Conservation (phyloP, 441 rosid species). For the Erodium texanum region DNA sequence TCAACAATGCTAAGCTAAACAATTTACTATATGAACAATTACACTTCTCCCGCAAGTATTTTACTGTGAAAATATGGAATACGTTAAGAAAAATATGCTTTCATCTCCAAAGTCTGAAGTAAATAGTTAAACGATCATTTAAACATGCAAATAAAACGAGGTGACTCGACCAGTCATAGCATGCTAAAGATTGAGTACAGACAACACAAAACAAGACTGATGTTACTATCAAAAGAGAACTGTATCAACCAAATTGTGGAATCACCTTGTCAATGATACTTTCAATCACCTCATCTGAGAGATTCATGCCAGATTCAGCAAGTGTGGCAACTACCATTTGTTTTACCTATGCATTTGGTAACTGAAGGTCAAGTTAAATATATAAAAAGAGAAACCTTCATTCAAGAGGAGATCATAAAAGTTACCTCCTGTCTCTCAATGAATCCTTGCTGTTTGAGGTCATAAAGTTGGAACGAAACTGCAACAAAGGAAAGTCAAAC, state of each 20-base stretch:
- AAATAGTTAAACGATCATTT: neutral
- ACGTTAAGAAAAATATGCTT: neutral
- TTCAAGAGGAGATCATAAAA: neutral
- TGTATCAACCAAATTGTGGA: slow-evolving; percentile 4
- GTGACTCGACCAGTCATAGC: neutral
- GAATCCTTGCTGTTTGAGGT: slow-evolving; percentile 97
- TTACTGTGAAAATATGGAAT: neutral
- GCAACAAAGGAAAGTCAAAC: slow-evolving; percentile 17
- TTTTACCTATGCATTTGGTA: slow-evolving; percentile 40
- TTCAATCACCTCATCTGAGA: slow-evolving; percentile 78
- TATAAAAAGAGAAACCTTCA: neutral
- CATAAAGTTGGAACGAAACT: slow-evolving; percentile 89
- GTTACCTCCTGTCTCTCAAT: slow-evolving; percentile 80
- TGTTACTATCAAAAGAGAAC: neutral
- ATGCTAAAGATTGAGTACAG: neutral
- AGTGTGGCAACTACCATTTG: slow-evolving; percentile 97
- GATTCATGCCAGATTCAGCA: slow-evolving; percentile 95
- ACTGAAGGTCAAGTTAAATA: neutral
- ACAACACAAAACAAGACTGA: neutral
- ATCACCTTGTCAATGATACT: slow-evolving; percentile 83
- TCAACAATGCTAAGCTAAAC: no score
- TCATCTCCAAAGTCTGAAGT: neutral
- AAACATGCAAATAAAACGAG: neutral
- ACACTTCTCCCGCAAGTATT: neutral
- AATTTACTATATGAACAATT: neutral